These are phyloP conservation scores for Suhomyces anneliseae DNA, from an alignment of 1,139 yeast genomes.

Conservation along the genomic window DNA sequence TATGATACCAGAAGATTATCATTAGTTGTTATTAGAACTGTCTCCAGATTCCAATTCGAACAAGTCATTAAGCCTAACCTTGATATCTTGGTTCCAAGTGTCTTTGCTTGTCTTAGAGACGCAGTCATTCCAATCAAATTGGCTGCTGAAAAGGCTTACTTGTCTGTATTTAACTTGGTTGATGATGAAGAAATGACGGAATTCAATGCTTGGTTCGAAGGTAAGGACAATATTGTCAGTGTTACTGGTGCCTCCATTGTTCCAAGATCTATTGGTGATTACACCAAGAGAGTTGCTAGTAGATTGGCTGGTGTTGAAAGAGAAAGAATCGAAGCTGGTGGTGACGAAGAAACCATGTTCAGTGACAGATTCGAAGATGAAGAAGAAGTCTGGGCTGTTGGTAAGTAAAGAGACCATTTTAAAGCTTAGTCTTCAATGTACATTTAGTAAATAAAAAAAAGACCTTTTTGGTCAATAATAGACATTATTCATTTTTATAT, in stretches of 20 bases:
- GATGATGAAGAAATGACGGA: constrained; percentile 60
- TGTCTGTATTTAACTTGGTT: constrained; percentile 69
- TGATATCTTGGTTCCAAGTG: constrained; percentile 64
- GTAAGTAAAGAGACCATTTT: constrained; percentile 45
- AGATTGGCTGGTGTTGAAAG: constrained; percentile 84
- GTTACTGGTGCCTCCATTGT: constrained; percentile 52
- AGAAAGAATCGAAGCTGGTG: constrained; percentile 86
- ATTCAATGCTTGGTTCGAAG: constrained; percentile 62
- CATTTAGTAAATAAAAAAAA: neutral
- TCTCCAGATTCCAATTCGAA: constrained; percentile 60
- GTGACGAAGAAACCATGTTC: constrained; percentile 82
- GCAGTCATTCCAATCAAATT: constrained; percentile 84
- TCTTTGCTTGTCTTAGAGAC: constrained; percentile 83
- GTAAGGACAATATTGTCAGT: constrained; percentile 29
- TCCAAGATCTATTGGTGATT: constrained; percentile 79
- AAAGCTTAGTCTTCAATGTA: constrained; percentile 24
- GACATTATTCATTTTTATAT: too few species aligned
- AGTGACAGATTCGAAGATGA: constrained; percentile 88
- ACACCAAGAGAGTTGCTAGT: constrained; percentile 81
- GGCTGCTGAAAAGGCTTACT: constrained; percentile 90
- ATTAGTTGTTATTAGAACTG: constrained; percentile 72
- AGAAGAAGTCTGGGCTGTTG: constrained; percentile 84
- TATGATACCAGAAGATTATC: constrained; percentile 81
- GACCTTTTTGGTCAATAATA: too few species aligned
- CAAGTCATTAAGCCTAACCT: constrained; percentile 51